Evolutionary conservation across 176 grass and related monocot species (phyloP).

Genomic region (Alloteropsis semialata): DNA sequence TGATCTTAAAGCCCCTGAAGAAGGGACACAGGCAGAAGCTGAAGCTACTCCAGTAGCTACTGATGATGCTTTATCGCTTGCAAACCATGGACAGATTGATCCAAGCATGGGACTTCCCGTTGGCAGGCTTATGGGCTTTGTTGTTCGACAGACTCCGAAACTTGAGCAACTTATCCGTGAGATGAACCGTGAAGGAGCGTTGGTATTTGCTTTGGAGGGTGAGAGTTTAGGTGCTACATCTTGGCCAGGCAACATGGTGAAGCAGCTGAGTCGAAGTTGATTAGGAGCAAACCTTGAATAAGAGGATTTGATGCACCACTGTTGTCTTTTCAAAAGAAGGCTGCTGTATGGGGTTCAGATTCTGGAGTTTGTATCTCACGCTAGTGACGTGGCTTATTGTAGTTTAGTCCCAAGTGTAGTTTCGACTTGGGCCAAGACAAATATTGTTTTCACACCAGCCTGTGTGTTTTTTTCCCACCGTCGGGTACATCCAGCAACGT

Average conservation of each 20-base stretch:
- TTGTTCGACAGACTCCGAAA: background rate
- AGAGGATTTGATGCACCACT: background rate
- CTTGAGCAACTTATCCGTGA: background rate
- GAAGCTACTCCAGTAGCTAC: background rate
- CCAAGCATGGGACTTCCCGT: background rate
- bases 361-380: background rate
- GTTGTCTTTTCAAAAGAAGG: background rate
- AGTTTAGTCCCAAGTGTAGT: background rate
- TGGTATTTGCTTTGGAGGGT: background rate
- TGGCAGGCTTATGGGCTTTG: background rate
- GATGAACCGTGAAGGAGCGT: background rate
- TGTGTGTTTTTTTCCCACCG: background rate
- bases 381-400: background rate
- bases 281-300: background rate
- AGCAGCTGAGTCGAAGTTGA: background rate
- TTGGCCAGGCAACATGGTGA: background rate
- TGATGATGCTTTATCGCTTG: background rate
- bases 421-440: background rate
- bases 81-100: background rate
- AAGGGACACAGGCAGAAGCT: background rate
- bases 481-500: too few relatives aligned
- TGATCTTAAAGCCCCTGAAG: background rate
- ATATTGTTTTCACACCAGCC: too few relatives aligned
- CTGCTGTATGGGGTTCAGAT: background rate
- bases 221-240: background rate